Evolutionary conservation across 495 filamentous ascomycete species (phyloP).

Genomic region (Geopyxis carbonaria): DNA sequence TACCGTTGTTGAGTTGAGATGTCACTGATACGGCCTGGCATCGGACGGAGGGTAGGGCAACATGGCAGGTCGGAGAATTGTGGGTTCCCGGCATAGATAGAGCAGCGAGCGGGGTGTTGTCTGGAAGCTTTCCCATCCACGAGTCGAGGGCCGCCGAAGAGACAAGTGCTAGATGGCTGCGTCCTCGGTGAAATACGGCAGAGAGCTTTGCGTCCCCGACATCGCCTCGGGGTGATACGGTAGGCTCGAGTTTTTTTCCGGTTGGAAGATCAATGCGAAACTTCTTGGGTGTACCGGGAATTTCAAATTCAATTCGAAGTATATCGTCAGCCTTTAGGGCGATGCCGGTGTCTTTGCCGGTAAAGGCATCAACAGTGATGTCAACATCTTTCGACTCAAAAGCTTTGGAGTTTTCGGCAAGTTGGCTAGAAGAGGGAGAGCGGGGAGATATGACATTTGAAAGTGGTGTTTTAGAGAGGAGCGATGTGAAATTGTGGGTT

Average conservation of each 20-base stretch:
- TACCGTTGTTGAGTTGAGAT: slow-evolving; percentile 71
- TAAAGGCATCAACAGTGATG: slow-evolving; percentile 42
- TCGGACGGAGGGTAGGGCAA: slow-evolving; percentile 76
- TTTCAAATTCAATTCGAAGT: slow-evolving; percentile 45
- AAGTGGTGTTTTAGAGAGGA: slow-evolving; percentile 27
- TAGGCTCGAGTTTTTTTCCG: slow-evolving; percentile 1
- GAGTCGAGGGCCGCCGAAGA: slow-evolving; percentile 49
- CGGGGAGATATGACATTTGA: slow-evolving; percentile 27
- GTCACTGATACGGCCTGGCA: slow-evolving; percentile 68
- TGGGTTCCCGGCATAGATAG: slow-evolving; percentile 91
- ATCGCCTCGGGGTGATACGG: slow-evolving; percentile 23
- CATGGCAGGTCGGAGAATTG: slow-evolving; percentile 71
- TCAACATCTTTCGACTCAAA: slow-evolving; percentile 39
- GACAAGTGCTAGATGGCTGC: slow-evolving; percentile 56
- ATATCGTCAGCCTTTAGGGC: slow-evolving; percentile 34
- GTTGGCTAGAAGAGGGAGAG: slow-evolving; percentile 26
- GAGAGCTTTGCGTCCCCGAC: slow-evolving; percentile 35
- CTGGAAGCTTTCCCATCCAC: slow-evolving; percentile 66
- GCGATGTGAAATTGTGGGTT: slow-evolving; percentile 36
- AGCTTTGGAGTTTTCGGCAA: slow-evolving; percentile 36
- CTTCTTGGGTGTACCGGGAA: slow-evolving; percentile 33
- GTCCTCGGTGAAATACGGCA: slow-evolving; percentile 48
- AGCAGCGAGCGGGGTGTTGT: slow-evolving; percentile 53
- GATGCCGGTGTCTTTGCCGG: slow-evolving; percentile 38
- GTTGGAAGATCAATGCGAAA: slow-evolving; percentile 29